phyloP scores from a whole-genome alignment of 352 stramenopile species.

The Globisporangium emineosum region DNA sequence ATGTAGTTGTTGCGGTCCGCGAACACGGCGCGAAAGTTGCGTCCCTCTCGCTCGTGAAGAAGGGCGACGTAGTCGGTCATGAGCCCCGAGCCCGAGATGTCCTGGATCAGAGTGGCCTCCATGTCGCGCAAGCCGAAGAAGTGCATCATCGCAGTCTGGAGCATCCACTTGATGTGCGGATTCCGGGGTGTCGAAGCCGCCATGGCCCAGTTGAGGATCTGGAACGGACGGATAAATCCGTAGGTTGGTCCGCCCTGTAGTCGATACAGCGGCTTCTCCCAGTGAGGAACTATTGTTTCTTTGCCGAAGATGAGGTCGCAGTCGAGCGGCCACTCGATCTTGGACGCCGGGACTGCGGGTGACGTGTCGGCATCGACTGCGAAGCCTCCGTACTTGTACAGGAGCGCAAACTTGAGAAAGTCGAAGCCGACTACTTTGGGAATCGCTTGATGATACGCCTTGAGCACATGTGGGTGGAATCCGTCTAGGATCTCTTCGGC shows the following conservation, averaged over 20 bases:
- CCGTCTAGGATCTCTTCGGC: constrained; percentile 15
- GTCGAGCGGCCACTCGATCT: constrained; percentile 9
- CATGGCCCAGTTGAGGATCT: constrained; percentile 26
- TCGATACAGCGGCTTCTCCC: constrained; percentile 9
- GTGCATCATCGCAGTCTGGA: constrained; percentile 10
- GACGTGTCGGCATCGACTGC: constrained; percentile 19
- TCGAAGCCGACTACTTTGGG: constrained; percentile 14
- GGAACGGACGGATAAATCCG: constrained; percentile 14
- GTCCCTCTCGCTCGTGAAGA: constrained; percentile 13
- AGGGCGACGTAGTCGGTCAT: constrained; percentile 23
- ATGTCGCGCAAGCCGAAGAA: constrained; percentile 19
- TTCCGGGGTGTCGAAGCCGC: constrained; percentile 9
- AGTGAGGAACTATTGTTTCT: not conserved
- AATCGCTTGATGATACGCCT: constrained; percentile 8
- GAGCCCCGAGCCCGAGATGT: constrained; percentile 18
- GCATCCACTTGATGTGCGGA: constrained; percentile 15
- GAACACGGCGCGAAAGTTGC: constrained; percentile 8
- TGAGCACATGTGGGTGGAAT: constrained; percentile 8
- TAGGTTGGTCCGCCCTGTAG: constrained; percentile 1
- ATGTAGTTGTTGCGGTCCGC: not conserved
- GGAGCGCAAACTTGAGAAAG: constrained; percentile 20
- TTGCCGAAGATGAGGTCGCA: constrained; percentile 20
- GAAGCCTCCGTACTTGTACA: constrained; percentile 21
- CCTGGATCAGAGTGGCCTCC: constrained; percentile 12
- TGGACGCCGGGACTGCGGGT: not conserved